Evolutionary conservation across 495 filamentous ascomycete species (phyloP).

Genomic region (Entonaema liquescens): DNA sequence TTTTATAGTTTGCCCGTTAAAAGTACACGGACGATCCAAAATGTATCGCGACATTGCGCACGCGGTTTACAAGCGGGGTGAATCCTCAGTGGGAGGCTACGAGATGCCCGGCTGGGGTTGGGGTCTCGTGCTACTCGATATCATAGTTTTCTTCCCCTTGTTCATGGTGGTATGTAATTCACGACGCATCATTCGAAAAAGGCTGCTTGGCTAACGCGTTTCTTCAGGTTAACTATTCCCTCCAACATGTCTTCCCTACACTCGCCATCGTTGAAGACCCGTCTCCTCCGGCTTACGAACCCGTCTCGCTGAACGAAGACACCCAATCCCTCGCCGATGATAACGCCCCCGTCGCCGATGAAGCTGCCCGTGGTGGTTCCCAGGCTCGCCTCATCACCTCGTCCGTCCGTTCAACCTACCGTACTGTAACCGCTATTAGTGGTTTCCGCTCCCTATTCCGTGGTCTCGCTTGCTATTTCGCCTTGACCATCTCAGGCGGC

Average conservation of each 20-base stretch:
- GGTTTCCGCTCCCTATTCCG: constrained; percentile 54
- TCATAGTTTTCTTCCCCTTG: constrained; percentile 52
- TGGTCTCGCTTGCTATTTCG: constrained; percentile 47
- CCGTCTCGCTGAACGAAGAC: constrained; percentile 51
- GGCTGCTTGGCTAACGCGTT: constrained; percentile 21
- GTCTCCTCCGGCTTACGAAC: constrained; percentile 57
- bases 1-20: constrained; percentile 1
- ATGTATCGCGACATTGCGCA: constrained; percentile 49
- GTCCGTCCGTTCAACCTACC: constrained; percentile 54
- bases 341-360: constrained; percentile 36
- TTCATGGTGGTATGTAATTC: constrained; percentile 44
- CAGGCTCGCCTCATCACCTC: constrained; percentile 50
- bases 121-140: constrained; percentile 41
- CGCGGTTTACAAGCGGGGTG: constrained; percentile 46
- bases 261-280: constrained; percentile 61
- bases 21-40: constrained; percentile 9
- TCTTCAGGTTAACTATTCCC: constrained; percentile 51
- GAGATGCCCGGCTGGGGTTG: constrained; percentile 47
- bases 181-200: neutral
- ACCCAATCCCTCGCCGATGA: constrained; percentile 40
- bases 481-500: constrained; percentile 18
- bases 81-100: constrained; percentile 37
- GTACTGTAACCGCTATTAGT: constrained; percentile 47
- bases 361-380: constrained; percentile 31
- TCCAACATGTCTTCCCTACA: constrained; percentile 51